phyloP scores from a whole-genome alignment of 2,329 filamentous ascomycete genomes.

The Eutypa lata region DNA sequence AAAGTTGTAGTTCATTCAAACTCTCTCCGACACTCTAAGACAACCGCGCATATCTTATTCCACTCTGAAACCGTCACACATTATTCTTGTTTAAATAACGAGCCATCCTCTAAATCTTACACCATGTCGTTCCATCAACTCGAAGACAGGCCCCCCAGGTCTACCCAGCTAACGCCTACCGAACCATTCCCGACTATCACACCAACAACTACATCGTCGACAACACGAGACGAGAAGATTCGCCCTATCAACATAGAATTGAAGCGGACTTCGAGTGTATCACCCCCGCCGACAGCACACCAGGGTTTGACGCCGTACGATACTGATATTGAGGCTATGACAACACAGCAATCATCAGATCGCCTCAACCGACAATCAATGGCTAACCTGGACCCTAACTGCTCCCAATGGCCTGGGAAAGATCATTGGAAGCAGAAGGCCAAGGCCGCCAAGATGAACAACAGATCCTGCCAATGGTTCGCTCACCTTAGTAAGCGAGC shows the following conservation, averaged over 20 bases:
- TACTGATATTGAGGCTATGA: conserved; percentile 54
- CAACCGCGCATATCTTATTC: background rate
- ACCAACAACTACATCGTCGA: conserved; percentile 3
- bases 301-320: conserved; percentile 53
- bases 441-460: conserved; percentile 51
- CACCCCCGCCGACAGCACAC: conserved; percentile 41
- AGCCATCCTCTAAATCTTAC: background rate
- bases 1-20: too few species aligned
- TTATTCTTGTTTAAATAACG: too few species aligned
- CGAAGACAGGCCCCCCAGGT: conserved; percentile 4
- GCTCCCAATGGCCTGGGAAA: conserved; percentile 58
- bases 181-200: conserved; percentile 12
- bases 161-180: conserved; percentile 16
- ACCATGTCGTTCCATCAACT: conserved; percentile 4
- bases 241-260: conserved; percentile 25
- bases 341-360: conserved; percentile 37
- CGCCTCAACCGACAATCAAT: conserved; percentile 26
- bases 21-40: background rate
- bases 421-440: conserved; percentile 59
- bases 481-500: conserved; percentile 52
- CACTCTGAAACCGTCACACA: too few species aligned
- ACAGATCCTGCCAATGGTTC: conserved; percentile 49
- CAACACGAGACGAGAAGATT: conserved; percentile 11
- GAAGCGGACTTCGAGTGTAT: conserved; percentile 35
- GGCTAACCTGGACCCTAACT: conserved; percentile 40